These are phyloP conservation scores for Lasiodiplodia hormozganensis DNA, from an alignment of 2,329 filamentous ascomycete genomes.

Conservation along the genomic window DNA sequence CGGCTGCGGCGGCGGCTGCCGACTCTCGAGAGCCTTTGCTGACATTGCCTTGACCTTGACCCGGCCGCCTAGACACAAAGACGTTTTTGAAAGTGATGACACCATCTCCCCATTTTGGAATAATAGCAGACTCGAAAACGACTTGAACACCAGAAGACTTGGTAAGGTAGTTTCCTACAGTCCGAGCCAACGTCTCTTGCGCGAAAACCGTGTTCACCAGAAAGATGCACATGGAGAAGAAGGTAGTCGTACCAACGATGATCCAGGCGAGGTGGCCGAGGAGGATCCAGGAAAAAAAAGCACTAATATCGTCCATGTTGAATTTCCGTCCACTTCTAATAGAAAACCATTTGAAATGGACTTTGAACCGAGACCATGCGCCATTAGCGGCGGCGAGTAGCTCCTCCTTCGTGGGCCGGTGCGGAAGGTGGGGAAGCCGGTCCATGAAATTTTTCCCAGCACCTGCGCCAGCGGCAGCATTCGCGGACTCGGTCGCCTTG, in stretches of 20 bases:
- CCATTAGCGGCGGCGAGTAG: conserved; percentile 88
- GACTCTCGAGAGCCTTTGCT: conserved; percentile 88
- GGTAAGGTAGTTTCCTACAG: conserved; percentile 95
- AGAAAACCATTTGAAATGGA: conserved; percentile 97
- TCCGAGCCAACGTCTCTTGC: conserved; percentile 92
- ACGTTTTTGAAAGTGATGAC: conserved; percentile 98
- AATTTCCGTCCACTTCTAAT: conserved; percentile 93
- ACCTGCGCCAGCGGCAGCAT: conserved; percentile 34
- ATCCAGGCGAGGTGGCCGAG: conserved; percentile 95
- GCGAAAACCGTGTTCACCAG: conserved; percentile 96
- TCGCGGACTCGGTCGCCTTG: conserved; percentile 34
- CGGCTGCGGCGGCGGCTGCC: conserved; percentile 84
- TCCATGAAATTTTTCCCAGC: conserved; percentile 60
- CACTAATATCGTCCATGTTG: conserved; percentile 95
- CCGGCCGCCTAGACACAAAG: conserved; percentile 89
- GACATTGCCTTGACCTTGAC: conserved; percentile 80
- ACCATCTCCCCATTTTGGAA: conserved; percentile 92
- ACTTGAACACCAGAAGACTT: conserved; percentile 92
- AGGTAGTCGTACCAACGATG: conserved; percentile 95
- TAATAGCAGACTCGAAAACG: conserved; percentile 96
- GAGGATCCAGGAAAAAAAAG: conserved; percentile 93
- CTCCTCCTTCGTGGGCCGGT: conserved; percentile 92
- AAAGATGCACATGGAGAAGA: conserved; percentile 90
- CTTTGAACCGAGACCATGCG: conserved; percentile 87
- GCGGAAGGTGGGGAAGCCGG: conserved; percentile 61